Evolutionary conservation across 345 rosid genomes (phyloP).

Genomic region (Erucastrum elatum): DNA sequence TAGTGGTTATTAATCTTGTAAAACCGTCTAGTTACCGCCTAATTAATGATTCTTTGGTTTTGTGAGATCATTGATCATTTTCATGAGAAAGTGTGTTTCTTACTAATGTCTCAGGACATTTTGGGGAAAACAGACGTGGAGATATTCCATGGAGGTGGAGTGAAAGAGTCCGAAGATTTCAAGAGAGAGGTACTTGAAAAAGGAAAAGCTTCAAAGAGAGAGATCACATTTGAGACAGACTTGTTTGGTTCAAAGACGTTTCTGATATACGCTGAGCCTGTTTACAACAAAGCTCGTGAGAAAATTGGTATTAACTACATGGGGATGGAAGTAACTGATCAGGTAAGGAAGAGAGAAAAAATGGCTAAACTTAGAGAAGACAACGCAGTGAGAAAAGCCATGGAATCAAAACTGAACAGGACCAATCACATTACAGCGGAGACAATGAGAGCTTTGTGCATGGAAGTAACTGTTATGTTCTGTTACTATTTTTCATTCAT

Average conservation of each 20-base stretch:
- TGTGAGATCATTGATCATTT: too few relatives aligned
- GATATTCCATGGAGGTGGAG: constrained; percentile 87
- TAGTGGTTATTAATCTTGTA: too few relatives aligned
- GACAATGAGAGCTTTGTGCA: constrained; percentile 70
- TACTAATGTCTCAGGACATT: constrained; percentile 59
- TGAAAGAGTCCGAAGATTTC: constrained; percentile 91
- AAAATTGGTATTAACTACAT: constrained; percentile 90
- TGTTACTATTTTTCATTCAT: too few relatives aligned
- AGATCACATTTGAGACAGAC: constrained; percentile 82
- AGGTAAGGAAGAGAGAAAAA: constrained; percentile 85
- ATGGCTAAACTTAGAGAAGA: constrained; percentile 90
- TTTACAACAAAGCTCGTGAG: constrained; percentile 78
- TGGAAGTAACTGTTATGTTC: too few relatives aligned
- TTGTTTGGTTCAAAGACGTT: constrained; percentile 85
- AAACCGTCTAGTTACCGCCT: too few relatives aligned
- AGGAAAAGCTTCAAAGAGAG: constrained; percentile 87
- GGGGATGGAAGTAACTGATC: constrained; percentile 98
- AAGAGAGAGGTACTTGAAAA: constrained; percentile 89
- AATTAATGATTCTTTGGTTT: too few relatives aligned
- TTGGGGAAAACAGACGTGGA: constrained; percentile 88
- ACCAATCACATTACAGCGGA: constrained; percentile 99
- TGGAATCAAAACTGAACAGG: constrained; percentile 89
- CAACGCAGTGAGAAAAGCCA: constrained; percentile 94
- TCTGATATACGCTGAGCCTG: constrained; percentile 86
- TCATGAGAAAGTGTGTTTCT: not conserved